Base-by-base conservation (phyloP, 2,329 filamentous ascomycete species). In the Talaromyces marneffei region DNA sequence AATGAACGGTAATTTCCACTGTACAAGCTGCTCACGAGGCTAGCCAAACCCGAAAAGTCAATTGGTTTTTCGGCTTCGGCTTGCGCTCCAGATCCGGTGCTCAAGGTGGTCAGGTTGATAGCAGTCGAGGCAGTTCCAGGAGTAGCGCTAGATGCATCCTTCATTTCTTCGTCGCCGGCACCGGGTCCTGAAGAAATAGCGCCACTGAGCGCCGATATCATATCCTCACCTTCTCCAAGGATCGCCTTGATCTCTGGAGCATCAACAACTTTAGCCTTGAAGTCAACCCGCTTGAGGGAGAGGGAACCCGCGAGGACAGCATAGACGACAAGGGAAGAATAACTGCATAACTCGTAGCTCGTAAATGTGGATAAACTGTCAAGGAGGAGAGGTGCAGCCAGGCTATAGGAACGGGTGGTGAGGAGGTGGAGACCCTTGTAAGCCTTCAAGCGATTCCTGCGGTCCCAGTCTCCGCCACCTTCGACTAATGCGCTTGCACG, bases 241-340 rank as follows among this genome's bases (percentile, higher is more conserved):
- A 99, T 95, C 39, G 94, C 94, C 79, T 94, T 96, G 79, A 99
- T 97, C 79, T 99, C 94, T 12, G 94, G 93, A 7, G 94, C 94
- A 75, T 99, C 94, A 42, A 99, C 93, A 27, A 99, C 94, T 82
- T 97, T 97, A 66, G 90, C 90, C 83, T 99, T 99, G 85, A 99
- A 99, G 77, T 99, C 94, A 35, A 97, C 91, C 54, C 94, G 89
- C 81, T 97, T 96, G 61, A 99, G 85, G 50, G 93, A 94, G 25
- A 97, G 88, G 6, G 92, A 95, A 62, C 94, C 94, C 37, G 94
- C 92, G 35, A 99, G 87, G 23, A 97, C 93, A 1, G 94, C 92
- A 80, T 97, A 99, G 61, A 97, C 87, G 57, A 99, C 94, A 25
- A 99, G 85, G 64, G 86, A 89, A 62, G 92, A 96, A 81, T 99